Base-by-base conservation (phyloP, 2,329 filamentous ascomycete species). In the Plectosphaerella cucumerina region DNA sequence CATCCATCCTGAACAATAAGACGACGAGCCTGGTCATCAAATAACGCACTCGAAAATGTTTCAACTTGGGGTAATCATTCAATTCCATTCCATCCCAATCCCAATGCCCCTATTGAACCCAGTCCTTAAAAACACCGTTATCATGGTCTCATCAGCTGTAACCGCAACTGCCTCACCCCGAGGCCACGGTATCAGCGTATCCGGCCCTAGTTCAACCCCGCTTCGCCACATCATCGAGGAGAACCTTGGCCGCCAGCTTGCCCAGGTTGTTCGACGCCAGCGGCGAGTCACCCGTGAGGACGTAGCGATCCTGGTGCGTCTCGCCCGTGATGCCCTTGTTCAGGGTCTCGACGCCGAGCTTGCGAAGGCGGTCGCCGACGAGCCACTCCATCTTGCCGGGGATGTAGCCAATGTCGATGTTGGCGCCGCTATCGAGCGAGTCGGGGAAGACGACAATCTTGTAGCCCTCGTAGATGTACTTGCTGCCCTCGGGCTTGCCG, bases 371-470 rank as follows among this genome's bases (percentile, higher is more conserved):
- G 20, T 58, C 54, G 33, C 54, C 56, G 5, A 58, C 56, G n/a
- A 56, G 50, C 56, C 56, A 58, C 23, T 47, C 26, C 56, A 58
- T 58, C 52, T 58, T 56, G 44, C 56, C 54, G 20, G 56, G 56
- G 23, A 58, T 53, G 45, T 58, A 58, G 31, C 56, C 56, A 44
- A 58, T 58, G 14, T 55, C 56, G 17, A 58, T 50, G 39, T 58
- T 58, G 8, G 52, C 26, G 22, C 52, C 54, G 34, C 35, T 26
- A 43, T 58, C 56, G 17, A 58, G 51, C 14, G 52, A 48, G 48
- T 58, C 56, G 3, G 56, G 56, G 49, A 58, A 58, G 10, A 56
- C 56, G 44, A 50, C 56, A 23, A 58, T 44, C 44, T 51, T 50
- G 52, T 56, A 56, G 14, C 54, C 56, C 5, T 56, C 56, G 41